Evolutionary conservation across 257 asterid genomes (phyloP), one percentile per base, ranked within the genome.

Genomic region (Ophiorrhiza pumila): DNA sequence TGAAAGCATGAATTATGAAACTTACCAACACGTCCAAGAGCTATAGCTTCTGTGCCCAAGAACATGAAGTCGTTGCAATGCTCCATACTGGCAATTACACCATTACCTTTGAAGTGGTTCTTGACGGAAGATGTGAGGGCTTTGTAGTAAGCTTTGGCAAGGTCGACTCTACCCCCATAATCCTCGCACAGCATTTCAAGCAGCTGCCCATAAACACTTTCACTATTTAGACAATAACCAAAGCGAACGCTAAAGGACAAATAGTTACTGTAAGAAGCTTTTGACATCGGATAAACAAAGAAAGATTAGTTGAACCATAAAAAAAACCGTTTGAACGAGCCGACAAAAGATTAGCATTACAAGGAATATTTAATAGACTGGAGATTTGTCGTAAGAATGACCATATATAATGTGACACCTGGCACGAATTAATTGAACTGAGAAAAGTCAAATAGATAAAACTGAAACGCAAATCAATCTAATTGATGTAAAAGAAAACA

Each of bases 51-150:
- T 0, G 98, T 93, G 0, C 97, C 97, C 2, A 93, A 92, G 79
- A 93, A 93, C 98, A 93, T 91, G 81, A 93, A 93, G 81, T 93
- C 98, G 20, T 93, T 93, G 85, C 98, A 93, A 45, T 93, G 98
- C 76, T 93, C 98, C 98, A 93, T 93, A 79, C 98, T 93, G 4
- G 98, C 98, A 61, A 93, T 93, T 15, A 93, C 98, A 10, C 98
- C 97, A 52, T 93, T 93, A 11, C 98, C 98, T 65, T 93, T 91
- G 88, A 93, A 91, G 77, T 93, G 98, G 0, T 87, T 91, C 73
- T 64, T 87, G 13, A 93, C 93, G 0, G 98, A 93, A 13, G 85
- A 49, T 6, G 93, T 62, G 56, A 93, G 64, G 0, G 98, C 98
- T 73, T 83, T 82, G 87, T 81, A 93, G 73, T 93, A 93, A 23